phyloP scores from a whole-genome alignment of 192 early-diverging fungal species.

The Bifiguratus adelaidae region DNA sequence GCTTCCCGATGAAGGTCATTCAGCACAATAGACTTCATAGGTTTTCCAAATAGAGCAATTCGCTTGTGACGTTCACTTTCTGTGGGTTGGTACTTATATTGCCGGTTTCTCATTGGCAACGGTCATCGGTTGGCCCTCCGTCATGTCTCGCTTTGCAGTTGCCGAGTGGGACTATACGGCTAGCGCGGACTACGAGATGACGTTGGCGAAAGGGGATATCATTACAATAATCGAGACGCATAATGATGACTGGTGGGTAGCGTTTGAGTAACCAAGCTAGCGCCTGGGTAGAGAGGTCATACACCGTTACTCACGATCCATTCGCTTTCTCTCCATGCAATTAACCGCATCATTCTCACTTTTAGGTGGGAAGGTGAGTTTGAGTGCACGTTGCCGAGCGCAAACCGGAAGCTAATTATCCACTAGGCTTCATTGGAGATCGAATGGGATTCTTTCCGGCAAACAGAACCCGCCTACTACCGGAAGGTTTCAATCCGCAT shows the following conservation, averaged over 20 bases:
- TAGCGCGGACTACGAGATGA: slow-evolving; percentile 20
- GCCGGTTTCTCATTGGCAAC: too few relatives aligned
- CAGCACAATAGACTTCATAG: too few relatives aligned
- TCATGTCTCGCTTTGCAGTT: slow-evolving; percentile 16
- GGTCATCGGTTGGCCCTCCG: too few relatives aligned
- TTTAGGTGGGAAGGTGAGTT: slow-evolving; percentile 5
- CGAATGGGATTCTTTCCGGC: slow-evolving; percentile 25
- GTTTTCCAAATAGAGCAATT: too few relatives aligned
- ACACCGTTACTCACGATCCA: too few relatives aligned
- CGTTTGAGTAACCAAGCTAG: background rate
- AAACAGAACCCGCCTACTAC: slow-evolving; percentile 16
- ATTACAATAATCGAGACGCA: slow-evolving; percentile 22
- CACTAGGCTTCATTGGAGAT: background rate
- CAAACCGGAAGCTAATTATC: background rate
- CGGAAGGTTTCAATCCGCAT: too few relatives aligned
- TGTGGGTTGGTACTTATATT: too few relatives aligned
- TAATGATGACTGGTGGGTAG: slow-evolving; percentile 22
- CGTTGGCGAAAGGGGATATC: slow-evolving; percentile 20
- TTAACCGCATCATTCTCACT: background rate
- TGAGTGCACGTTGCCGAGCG: background rate
- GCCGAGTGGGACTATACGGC: slow-evolving; percentile 23
- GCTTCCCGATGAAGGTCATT: too few relatives aligned
- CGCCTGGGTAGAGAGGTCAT: background rate
- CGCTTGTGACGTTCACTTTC: too few relatives aligned
- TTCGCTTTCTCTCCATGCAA: background rate